A percentile compares a stretch with the other conserved stretches of the same genome.
These are phyloP conservation scores for Urochloa ruziziensis DNA, from an alignment of 176 grass and related monocot genomes.

Conservation along the genomic window DNA sequence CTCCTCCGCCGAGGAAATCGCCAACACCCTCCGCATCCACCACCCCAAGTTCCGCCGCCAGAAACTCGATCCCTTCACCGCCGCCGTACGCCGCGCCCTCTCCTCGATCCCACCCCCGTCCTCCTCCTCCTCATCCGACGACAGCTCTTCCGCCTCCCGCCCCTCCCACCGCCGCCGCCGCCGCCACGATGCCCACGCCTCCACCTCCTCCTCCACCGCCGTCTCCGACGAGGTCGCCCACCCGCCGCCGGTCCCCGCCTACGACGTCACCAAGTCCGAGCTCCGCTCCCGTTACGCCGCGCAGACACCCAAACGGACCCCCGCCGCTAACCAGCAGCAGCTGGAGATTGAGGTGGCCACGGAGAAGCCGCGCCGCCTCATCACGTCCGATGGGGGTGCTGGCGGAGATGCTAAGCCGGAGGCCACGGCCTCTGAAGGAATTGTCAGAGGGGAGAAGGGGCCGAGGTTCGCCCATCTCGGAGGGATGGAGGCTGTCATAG, in stretches of 20 bases:
- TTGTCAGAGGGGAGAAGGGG: conserved; percentile 27
- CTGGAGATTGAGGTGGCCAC: conserved; percentile 62
- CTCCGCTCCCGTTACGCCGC: conserved; percentile 56
- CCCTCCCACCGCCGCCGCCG: conserved; percentile 21
- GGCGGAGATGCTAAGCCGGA: conserved; percentile 34
- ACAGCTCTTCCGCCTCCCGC: conserved; percentile 14
- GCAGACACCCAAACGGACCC: conserved; percentile 28
- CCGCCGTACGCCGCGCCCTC: conserved; percentile 37
- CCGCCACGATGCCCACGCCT: conserved; percentile 26
- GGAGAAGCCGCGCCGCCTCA: conserved; percentile 51
- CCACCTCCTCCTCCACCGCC: conserved; percentile 46
- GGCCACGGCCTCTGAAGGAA: not conserved
- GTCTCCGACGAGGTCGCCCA: conserved; percentile 33
- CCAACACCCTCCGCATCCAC: conserved; percentile 49
- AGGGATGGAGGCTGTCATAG: conserved; percentile 65
- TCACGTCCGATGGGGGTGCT: conserved; percentile 33
- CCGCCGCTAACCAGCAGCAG: conserved; percentile 21
- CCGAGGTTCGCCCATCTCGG: conserved; percentile 69
- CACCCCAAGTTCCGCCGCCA: conserved; percentile 47
- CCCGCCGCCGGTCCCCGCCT: conserved; percentile 27
- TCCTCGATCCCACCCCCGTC: not conserved
- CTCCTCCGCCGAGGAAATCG: conserved; percentile 49
- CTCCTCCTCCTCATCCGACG: not conserved
- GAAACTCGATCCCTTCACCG: conserved; percentile 51
- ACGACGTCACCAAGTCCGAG: conserved; percentile 63